Base-by-base conservation (phyloP, 352 stramenopile species). In the Phytophthora rubi region DNA sequence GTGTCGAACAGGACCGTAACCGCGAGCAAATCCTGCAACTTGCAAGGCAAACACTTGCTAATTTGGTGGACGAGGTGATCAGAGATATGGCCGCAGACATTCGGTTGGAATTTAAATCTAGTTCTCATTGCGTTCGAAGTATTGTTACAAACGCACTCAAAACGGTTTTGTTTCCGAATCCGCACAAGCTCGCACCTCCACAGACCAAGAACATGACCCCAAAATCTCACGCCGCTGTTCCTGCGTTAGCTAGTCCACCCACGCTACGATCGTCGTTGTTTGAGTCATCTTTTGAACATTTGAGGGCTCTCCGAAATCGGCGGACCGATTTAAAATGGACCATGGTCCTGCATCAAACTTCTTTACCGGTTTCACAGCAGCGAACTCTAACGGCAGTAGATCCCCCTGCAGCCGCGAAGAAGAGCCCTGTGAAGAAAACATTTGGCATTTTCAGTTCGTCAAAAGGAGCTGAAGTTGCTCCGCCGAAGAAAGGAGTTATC, bases 81-180 rank as follows among this genome's bases (percentile, higher is more conserved):
- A 1, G 18, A 16, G 81, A 89, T 12, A 71, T 82, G 3, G 73
- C 77, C 0, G 33, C 12, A 15, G 76, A 82, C 21, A 86, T 89
- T 35, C 70, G 73, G 51, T 39, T 49, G 16, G 81, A 89, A 42
- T 71, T 87, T 47, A 26, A 44, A 33, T 71, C 62, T 10, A 83
- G 30, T 47, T 61, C 67, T 51, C 18, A 28, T 23, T 62, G 65
- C 16, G 69, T 87, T 9, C 70, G 69, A 32, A 58, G 39, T 0
- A 33, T 65, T 15, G 57, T 81, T 28, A 52, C 10, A 0, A 64
- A 21, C 10, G 60, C 42, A 8, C 63, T 81, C 10, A 51, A 44
- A 13, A 53, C 56, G 9, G 65, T 71, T 6, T 75, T 86, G 21
- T 81, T 82, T 21, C 18, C 73, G 1, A 6, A 23, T 30, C 12